Evolutionary conservation across 805 yeast genomes (phyloP), one percentile per base, ranked within the genome.

Genomic region (Alloascoidea africana): DNA sequence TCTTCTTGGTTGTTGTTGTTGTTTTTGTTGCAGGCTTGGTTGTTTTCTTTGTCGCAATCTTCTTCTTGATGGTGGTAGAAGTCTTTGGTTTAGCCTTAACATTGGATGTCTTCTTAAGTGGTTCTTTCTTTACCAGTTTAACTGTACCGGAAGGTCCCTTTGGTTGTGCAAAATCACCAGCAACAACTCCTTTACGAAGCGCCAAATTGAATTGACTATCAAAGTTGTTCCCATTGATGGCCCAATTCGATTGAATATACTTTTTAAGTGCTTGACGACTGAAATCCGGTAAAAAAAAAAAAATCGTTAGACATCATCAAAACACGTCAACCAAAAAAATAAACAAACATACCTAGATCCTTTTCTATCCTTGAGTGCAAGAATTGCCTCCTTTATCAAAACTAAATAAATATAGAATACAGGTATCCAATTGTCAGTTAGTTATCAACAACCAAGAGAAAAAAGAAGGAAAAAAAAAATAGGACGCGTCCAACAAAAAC

Each of bases 111-210:
- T 40, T 40, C 39, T 47, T 49, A 5, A 46, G 45, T 40, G 8
- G 42, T 35, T 44, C 56, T 49, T 61, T 56, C 62, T 71, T 72
- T 52, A 62, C 65, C 43, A 79, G 56, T 59, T 83, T 82, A 45
- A 83, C 72, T 35, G 94, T 83, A 36, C 94, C 94, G 8, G 93
- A 76, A 14, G 94, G 78, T 36, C 94, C 94, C 62, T 84, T 83
- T 54, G 94, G 94, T 61, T 82, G 94, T 35, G 68, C 55, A 46
- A 84, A 81, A 38, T 71, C 79, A 36, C 81, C 89, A n/a, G 73
- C 55, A 43, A 69, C 73, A 42, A 85, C 89, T 46, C 93, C 94
- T 55, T 73, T 77, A 63, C 78, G 76, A 51, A 84, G 64, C 17
- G 94, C 91, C 17, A 47, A 41, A 53, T 84, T 84, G 66, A 85